Evolutionary conservation across 768 basidiomycete species (phyloP).

Genomic region (Symmetrospora coprosmae): DNA sequence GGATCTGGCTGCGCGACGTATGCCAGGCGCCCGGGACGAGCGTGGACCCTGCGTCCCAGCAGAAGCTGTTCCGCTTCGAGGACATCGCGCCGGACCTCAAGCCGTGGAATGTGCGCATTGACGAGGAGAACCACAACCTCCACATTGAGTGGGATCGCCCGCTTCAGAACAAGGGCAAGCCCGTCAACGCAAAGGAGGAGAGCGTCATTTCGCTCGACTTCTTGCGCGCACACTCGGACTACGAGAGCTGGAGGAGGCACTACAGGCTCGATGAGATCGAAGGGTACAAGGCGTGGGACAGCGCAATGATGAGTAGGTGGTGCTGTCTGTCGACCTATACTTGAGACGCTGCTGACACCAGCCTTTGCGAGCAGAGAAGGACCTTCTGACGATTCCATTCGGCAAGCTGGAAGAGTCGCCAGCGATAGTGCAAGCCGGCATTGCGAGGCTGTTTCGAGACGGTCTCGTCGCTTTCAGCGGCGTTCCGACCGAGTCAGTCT

Average conservation of each 20-base stretch:
- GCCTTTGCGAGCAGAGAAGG: too few species aligned
- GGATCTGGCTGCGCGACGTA: slow-evolving; percentile 69
- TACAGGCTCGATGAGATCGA: slow-evolving; percentile 12
- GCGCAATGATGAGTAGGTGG: slow-evolving; percentile 36
- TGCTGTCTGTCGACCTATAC: neutral
- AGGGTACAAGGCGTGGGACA: slow-evolving; percentile 43
- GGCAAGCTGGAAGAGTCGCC: slow-evolving; percentile 3
- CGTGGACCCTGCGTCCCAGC: slow-evolving; percentile 60
- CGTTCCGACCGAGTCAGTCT: slow-evolving; percentile 2
- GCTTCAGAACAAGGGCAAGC: slow-evolving; percentile 42
- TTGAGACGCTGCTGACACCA: too few species aligned
- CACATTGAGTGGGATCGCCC: slow-evolving; percentile 43
- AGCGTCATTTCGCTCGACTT: slow-evolving; percentile 23
- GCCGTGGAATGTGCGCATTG: slow-evolving; percentile 42
- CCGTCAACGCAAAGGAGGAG: slow-evolving; percentile 7
- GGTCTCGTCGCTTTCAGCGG: slow-evolving; percentile 3
- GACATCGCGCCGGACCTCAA: slow-evolving; percentile 48
- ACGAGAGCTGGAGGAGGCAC: neutral
- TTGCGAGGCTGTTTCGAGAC: slow-evolving; percentile 9
- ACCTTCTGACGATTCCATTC: slow-evolving; percentile 7
- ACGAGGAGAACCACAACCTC: slow-evolving; percentile 32
- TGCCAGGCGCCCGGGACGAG: slow-evolving; percentile 61
- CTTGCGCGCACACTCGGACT: slow-evolving; percentile 12
- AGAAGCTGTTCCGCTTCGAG: slow-evolving; percentile 59
- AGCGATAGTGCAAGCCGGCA: slow-evolving; percentile 2